Evolutionary conservation across 768 basidiomycete species (phyloP), one percentile per base, ranked within the genome.

Genomic region (Trametes villosa): DNA sequence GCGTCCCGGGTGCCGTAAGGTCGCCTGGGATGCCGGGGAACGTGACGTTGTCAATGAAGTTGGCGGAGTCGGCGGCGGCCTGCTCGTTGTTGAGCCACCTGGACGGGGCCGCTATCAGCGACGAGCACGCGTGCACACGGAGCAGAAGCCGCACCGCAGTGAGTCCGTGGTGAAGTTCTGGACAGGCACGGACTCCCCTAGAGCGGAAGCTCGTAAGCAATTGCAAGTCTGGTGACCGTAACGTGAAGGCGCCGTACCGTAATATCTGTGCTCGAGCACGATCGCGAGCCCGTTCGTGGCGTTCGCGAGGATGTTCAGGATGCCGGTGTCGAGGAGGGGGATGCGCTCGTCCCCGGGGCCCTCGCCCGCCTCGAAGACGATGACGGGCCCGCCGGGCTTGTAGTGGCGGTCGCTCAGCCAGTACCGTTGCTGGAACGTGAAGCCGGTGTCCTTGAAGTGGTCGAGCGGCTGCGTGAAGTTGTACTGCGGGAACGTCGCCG

Each of bases 191-290:
- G 93, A 94, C 48, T 83, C 71, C 20, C 89, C 88, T 89, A n/a
- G n/a, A n/a, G 61, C 34, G 22, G 22, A 13, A 51, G 26, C 1
- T 22, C 29, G 33, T 60, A n/a, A 57, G 53, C 27, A 27, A 17
- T 30, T 9, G 11, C 9, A 26, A n/a, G n/a, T 31, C 33, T 30
- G 40, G 56, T 53, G 31, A 38, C 27, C 4, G 47, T 29, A 12
- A n/a, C 34, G n/a, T 44, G 15, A 24, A 41, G 17, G 34, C 31
- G 27, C 63, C 75, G 6, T 62, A 76, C 94, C 93, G 71, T 96
- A 96, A 73, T 94, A 95, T 54, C 95, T 83, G 73, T 97, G 95
- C 71, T 97, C 95, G 29, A 97, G 81, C 24, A 97, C 84, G 51
- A 97, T 83, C 20, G 90, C 89, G 9, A 98, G 79, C 6, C 96